Base-by-base conservation (phyloP, 306 rosid species). In the Hippophae tibetana region DNA sequence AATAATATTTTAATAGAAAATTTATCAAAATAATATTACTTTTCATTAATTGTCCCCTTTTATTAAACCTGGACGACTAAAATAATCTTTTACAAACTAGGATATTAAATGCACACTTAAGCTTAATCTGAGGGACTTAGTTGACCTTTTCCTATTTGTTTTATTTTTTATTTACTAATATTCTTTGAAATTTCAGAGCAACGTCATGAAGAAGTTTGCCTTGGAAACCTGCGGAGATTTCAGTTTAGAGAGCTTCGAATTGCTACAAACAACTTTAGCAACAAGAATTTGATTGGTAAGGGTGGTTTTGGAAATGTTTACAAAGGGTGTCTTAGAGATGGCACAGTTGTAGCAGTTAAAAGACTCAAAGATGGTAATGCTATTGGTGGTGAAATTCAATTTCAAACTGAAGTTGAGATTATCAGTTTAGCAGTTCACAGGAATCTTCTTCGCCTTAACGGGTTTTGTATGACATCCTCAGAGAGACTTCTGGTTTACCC, bases 261-360 rank as follows among this genome's bases (percentile, higher is more conserved):
- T 52, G 96, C 96, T 13, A 92, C 99, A 51, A 78, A 83, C 71
- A 83, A 82, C 68, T 92, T 92, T 86, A 83, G 96, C 86, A 75
- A 82, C 78, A 87, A 85, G 64, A 85, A 87, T 75, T 68, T 92
- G 82, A 49, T 88, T 26, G 99, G 96, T 0, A 87, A 83, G 71
- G 99, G 99, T 10, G 99, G 99, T 10, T 92, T 83, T 25, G 99
- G 96, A 49, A 72, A 92, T 77, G 99, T 92, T n/a, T 92, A 85
- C 78, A 92, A 85, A 85, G 99, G 99, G 40, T 72, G 64, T 71
- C 95, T 92, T 27, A 71, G 76, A 50, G 96, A 92, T 53, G 95
- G 96, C 9, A 73, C 86, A 18, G 71, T 84, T 26, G 69, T 86
- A 77, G 99, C 99, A 4, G 95, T 92, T 6, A 92, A 92, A 64